A percentile compares a stretch with the other conserved stretches of the same genome.
phyloP scores from a whole-genome alignment of 306 rosid genomes.

The Luffa acutangula region DNA sequence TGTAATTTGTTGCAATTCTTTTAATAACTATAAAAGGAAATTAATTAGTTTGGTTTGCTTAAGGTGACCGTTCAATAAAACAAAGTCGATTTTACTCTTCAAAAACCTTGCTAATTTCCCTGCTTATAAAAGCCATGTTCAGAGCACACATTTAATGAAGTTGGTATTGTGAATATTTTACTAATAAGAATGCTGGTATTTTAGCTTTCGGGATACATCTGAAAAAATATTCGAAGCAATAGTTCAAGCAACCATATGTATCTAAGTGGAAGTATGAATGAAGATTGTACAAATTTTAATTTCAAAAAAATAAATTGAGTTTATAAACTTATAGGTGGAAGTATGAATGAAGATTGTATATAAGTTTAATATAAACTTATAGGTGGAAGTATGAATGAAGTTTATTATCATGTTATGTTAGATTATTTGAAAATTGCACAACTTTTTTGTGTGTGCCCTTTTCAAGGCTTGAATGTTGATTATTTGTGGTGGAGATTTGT shows the following conservation, averaged over 20 bases:
- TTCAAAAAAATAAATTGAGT: too few species aligned
- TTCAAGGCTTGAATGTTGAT: too few species aligned
- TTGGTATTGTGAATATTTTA: neutral
- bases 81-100: neutral
- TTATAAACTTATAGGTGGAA: too few species aligned
- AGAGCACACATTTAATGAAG: neutral
- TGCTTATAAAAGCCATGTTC: neutral
- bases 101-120: neutral
- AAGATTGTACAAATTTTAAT: too few species aligned
- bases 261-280: too few species aligned
- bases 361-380: too few species aligned
- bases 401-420: too few species aligned
- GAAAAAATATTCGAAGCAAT: neutral
- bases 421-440: too few species aligned
- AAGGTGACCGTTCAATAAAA: neutral
- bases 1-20: neutral
- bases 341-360: too few species aligned
- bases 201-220: neutral
- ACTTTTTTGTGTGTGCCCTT: too few species aligned
- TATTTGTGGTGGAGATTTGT: too few species aligned
- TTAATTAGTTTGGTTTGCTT: neutral
- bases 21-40: neutral
- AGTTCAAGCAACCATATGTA: neutral
- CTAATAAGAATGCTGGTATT: neutral
- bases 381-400: too few species aligned